phyloP scores from a whole-genome alignment of 768 basidiomycete genomes.

The Kwoniella heveanensis region DNA sequence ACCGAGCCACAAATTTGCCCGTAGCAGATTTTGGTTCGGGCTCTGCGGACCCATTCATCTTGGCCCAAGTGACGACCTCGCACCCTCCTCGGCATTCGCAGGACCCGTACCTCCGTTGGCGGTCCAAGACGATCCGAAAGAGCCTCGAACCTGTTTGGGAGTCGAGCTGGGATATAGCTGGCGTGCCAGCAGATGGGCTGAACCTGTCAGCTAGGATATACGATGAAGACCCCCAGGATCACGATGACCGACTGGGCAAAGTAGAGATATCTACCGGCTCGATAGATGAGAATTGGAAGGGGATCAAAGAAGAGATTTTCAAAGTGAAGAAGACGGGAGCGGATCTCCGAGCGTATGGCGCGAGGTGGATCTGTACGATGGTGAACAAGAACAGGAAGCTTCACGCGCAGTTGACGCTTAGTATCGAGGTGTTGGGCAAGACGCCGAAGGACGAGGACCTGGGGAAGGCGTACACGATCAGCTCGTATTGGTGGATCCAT shows the following conservation, averaged over 20 bases:
- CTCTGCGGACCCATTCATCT: conserved; percentile 47
- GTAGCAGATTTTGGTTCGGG: conserved; percentile 43
- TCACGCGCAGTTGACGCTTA: conserved; percentile 39
- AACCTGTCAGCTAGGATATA: conserved; percentile 36
- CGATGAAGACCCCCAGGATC: conserved; percentile 51
- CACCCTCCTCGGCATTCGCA: conserved; percentile 27
- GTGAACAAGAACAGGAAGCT: conserved; percentile 19
- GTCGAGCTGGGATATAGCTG: conserved; percentile 42
- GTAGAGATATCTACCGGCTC: conserved; percentile 32
- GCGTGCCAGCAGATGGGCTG: conserved; percentile 44
- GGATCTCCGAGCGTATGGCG: conserved; percentile 36
- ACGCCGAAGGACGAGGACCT: conserved; percentile 47
- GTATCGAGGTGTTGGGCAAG: conserved; percentile 55
- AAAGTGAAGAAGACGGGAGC: conserved; percentile 44
- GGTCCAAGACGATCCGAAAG: conserved; percentile 39
- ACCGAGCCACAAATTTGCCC: conserved; percentile 46
- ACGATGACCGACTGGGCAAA: conserved; percentile 51
- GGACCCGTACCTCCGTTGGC: conserved; percentile 44
- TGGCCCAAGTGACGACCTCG: conserved; percentile 45
- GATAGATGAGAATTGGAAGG: conserved; percentile 36
- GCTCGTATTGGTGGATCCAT: conserved; percentile 56
- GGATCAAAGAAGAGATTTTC: conserved; percentile 36
- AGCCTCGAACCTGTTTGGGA: conserved; percentile 45
- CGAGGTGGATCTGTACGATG: conserved; percentile 29
- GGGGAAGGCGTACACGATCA: conserved; percentile 58